A percentile compares a stretch with the other conserved stretches of the same genome.
Conservation (phyloP, 306 rosid species). For the Pyrus pyrifolia region DNA sequence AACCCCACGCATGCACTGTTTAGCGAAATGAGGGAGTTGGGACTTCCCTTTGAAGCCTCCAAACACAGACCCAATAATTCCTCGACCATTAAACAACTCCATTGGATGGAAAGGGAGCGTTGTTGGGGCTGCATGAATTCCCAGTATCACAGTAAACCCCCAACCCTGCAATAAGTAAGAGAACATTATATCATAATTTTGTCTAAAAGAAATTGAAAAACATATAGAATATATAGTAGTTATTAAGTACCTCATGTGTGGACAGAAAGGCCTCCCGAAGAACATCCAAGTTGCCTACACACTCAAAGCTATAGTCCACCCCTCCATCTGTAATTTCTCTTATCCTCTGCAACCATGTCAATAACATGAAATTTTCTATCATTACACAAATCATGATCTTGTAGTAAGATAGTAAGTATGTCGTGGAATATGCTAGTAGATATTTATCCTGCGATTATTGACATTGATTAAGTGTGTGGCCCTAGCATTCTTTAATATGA, state of each 20-base stretch:
- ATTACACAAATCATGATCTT: neutral
- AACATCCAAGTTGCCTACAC: slow-evolving; percentile 48
- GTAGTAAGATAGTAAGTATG: neutral
- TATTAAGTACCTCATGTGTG: slow-evolving; percentile 35
- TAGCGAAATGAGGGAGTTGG: slow-evolving; percentile 63
- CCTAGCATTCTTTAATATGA: too few relatives aligned
- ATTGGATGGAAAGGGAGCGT: slow-evolving; percentile 75
- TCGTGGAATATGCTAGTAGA: too few relatives aligned
- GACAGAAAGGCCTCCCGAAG: slow-evolving; percentile 59
- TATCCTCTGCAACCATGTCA: slow-evolving; percentile 32
- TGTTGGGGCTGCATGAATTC: slow-evolving; percentile 53
- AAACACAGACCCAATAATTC: slow-evolving; percentile 43
- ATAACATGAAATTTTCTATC: neutral
- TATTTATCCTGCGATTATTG: too few relatives aligned
- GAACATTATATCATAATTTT: neutral
- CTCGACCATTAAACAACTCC: slow-evolving; percentile 70
- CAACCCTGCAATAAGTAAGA: slow-evolving; percentile 44
- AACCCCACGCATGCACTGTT: slow-evolving; percentile 58
- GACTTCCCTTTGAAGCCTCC: slow-evolving; percentile 82
- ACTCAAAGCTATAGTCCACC: slow-evolving; percentile 66
- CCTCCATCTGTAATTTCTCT: slow-evolving; percentile 53
- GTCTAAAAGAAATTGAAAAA: neutral
- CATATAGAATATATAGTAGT: neutral
- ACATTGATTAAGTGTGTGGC: too few relatives aligned
- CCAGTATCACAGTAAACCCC: slow-evolving; percentile 68